Evolutionary conservation across 2,329 filamentous ascomycete genomes (phyloP), one percentile per base, ranked within the genome.

Genomic region (Chaetomium globosum): DNA sequence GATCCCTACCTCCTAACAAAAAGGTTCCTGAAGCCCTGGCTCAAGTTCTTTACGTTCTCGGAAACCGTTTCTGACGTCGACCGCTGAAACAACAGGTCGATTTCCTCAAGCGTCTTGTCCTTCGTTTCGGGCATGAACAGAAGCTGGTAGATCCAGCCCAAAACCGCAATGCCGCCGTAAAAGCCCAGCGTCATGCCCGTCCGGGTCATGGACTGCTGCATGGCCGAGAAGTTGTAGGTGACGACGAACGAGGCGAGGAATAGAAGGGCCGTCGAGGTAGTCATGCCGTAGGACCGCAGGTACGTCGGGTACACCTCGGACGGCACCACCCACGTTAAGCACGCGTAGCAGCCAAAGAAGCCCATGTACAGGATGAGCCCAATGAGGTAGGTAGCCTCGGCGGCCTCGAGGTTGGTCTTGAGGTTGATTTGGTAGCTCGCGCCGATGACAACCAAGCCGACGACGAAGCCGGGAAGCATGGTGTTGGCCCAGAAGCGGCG

Each of bases 401-500:
- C 54, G 4, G 31, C 61, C 12, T 28, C 19, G 21, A 59, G 61
- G 48, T 63, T 63, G 10, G 46, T 58, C 23, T 53, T 28, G 46
- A 54, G 31, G 19, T 48, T 28, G 55, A 63, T 63, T 26, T 63
- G 61, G n/a, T 63, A 63, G 55, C 61, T 63, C 43, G 23, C 53
- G 23, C 61, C 61, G 26, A 63, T 63, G 61, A 63, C n/a, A 28
- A 59, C 55, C 36, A 63, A 49, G 36, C 61, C 61, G 55, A 63
- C 33, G 9, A 63, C 36, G 54, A 63, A 63, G 12, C 61, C 61
- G 2, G 61, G 61, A 4, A 63, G 61, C 61, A 63, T 63, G 12
- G 49, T 55, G 61, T 63, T 63, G 61, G 61, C 61, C 61, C 61
- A 63, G 54, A 63, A 63, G 12, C 61, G 61, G 48, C 61, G 61